A percentile compares a stretch with the other conserved stretches of the same genome.
These are phyloP conservation scores for Mycosphaerelloides madeirae DNA, from an alignment of 2,329 filamentous ascomycete genomes.

Conservation along the genomic window DNA sequence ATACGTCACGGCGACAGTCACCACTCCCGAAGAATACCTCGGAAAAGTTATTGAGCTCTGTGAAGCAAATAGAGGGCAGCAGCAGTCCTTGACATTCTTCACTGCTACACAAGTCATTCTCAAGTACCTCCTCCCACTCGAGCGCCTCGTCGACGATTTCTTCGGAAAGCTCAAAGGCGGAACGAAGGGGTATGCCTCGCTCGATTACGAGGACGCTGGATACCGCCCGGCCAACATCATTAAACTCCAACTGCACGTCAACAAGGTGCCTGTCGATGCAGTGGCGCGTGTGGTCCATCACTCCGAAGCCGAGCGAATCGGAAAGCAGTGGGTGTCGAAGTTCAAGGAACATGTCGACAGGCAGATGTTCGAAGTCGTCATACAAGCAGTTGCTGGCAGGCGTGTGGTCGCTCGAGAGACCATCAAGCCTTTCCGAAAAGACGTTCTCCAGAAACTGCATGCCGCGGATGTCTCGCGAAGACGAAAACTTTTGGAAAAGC, in stretches of 20 bases:
- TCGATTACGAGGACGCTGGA: conserved; percentile 94
- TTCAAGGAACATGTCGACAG: conserved; percentile 96
- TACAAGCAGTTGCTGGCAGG: conserved; percentile 81
- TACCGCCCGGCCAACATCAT: conserved; percentile 76
- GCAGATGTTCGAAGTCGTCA: conserved; percentile 96
- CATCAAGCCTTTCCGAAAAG: conserved; percentile 93
- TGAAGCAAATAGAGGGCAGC: conserved; percentile 80
- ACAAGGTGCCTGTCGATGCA: conserved; percentile 88
- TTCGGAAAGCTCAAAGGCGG: conserved; percentile 93
- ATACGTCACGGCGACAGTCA: conserved; percentile 78
- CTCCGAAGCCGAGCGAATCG: conserved; percentile 75
- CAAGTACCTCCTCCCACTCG: conserved; percentile 82
- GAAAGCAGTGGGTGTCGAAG: conserved; percentile 83
- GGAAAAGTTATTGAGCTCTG: conserved; percentile 94
- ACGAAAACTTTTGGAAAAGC: conserved; percentile 86
- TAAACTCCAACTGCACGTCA: conserved; percentile 89
- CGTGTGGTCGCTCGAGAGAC: conserved; percentile 87
- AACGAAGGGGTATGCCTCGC: conserved; percentile 90
- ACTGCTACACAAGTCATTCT: conserved; percentile 88
- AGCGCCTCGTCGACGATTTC: conserved; percentile 90
- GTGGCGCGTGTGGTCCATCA: conserved; percentile 84
- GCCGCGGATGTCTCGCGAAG: conserved; percentile 80
- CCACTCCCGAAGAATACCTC: conserved; percentile 87
- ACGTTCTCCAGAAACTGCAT: conserved; percentile 88
- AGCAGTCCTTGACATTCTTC: conserved; percentile 86